Evolutionary conservation across 1,139 yeast species (phyloP).

Genomic region (Suhomyces bribrorum): DNA sequence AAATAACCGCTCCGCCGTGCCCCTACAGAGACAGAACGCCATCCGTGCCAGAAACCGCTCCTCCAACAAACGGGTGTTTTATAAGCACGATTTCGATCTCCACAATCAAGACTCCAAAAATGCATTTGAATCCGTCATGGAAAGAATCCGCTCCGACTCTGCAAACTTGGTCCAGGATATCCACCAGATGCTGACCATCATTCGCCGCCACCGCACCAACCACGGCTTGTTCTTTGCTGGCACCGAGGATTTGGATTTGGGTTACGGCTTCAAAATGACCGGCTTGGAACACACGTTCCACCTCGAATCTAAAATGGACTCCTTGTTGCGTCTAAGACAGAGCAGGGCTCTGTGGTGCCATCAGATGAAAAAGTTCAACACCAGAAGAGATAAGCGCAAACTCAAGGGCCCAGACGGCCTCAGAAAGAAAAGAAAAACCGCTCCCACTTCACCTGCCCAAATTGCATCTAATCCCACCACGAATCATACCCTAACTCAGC

Average conservation of each 20-base stretch:
- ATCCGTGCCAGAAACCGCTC: conserved; percentile 10
- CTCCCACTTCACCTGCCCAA: background rate
- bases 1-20: conserved; percentile 10
- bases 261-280: conserved; percentile 8
- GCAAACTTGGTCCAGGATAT: conserved; percentile 3
- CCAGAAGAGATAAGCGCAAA: background rate
- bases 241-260: conserved; percentile 3
- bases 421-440: background rate
- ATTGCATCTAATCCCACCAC: no score
- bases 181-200: background rate
- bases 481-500: no score
- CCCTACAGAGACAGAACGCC: conserved; percentile 20
- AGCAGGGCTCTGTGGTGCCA: conserved; percentile 8
- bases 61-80: conserved; percentile 10
- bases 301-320: conserved; percentile 10
- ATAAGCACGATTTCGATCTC: conserved; percentile 2
- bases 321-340: conserved; percentile 7
- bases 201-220: background rate
- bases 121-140: conserved; percentile 6
- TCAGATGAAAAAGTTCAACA: background rate
- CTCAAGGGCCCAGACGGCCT: background rate
- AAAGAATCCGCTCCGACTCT: conserved; percentile 6
- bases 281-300: conserved; percentile 11
- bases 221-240: conserved; percentile 3
- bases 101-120: conserved; percentile 6